phyloP scores from a whole-genome alignment of 192 early-diverging fungal genomes.

The Rhizophagus sp. region DNA sequence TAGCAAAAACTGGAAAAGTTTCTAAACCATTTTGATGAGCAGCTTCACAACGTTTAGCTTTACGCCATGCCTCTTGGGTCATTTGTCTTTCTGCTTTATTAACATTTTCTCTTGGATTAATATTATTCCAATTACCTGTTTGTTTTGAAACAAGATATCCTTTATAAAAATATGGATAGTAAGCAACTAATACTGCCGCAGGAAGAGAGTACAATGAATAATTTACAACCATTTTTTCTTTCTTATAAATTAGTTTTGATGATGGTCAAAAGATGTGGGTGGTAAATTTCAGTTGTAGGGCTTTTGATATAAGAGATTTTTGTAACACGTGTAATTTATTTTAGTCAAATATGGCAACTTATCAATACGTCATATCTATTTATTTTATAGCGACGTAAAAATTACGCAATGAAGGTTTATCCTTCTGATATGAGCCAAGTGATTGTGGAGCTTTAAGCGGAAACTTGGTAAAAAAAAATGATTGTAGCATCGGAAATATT shows the following conservation, averaged over 20 bases:
- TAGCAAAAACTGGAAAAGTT: constrained; percentile 38
- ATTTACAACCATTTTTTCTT: constrained; percentile 1
- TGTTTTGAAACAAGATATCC: constrained; percentile 35
- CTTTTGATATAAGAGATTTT: too few species aligned
- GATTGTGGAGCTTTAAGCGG: too few species aligned
- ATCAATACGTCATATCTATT: too few species aligned
- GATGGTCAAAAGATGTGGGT: not conserved
- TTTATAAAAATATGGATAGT: constrained; percentile 39
- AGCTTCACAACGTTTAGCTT: constrained; percentile 44
- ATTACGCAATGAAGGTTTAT: too few species aligned
- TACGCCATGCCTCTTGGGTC: constrained; percentile 36
- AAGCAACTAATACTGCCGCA: constrained; percentile 35
- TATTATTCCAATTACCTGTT: constrained; percentile 42
- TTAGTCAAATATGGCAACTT: too few species aligned
- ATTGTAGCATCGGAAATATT: too few species aligned
- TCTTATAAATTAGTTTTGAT: too few species aligned
- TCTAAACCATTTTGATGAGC: constrained; percentile 43
- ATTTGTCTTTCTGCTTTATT: constrained; percentile 37
- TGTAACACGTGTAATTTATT: too few species aligned
- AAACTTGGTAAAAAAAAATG: too few species aligned
- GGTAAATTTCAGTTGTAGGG: too few species aligned
- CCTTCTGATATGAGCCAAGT: too few species aligned
- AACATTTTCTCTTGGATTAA: constrained; percentile 40
- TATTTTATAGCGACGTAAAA: too few species aligned
- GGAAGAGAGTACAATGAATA: constrained; percentile 37